Percentiles rank a stretch among this genome's conserved stretches.
These are phyloP conservation scores for Suillus lakei DNA, from an alignment of 768 basidiomycete genomes.

Conservation along the genomic window DNA sequence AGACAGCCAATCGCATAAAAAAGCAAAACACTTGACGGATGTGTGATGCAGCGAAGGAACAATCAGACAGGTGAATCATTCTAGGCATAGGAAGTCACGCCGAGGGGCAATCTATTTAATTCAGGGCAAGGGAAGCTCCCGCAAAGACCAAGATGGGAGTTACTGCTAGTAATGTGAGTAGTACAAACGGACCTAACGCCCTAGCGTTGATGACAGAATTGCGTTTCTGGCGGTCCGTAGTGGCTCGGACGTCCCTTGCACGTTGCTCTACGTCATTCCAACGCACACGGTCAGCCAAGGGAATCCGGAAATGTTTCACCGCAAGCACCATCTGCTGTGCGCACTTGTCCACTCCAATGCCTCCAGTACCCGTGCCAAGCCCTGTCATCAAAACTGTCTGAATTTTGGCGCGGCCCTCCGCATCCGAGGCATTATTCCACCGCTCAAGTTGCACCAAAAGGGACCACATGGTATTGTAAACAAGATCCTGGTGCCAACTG, in stretches of 20 bases:
- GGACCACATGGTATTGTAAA: conserved; percentile 40
- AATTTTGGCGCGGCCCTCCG: neutral
- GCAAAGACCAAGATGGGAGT: neutral
- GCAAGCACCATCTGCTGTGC: conserved; percentile 12
- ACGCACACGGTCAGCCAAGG: neutral
- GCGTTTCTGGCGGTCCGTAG: neutral
- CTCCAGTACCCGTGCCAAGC: conserved; percentile 10
- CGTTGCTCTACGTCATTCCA: neutral
- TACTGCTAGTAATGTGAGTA: neutral
- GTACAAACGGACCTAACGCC: neutral
- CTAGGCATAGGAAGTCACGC: neutral
- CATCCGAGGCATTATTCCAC: conserved; percentile 23
- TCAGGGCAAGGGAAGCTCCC: conserved; percentile 2
- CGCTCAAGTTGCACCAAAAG: conserved; percentile 29
- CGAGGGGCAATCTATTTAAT: neutral
- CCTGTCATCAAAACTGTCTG: conserved; percentile 12
- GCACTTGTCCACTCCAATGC: conserved; percentile 7
- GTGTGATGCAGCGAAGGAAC: neutral
- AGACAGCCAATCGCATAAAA: neutral
- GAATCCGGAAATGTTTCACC: conserved; percentile 8
- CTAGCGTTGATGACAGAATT: neutral
- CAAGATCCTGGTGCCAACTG: conserved; percentile 37
- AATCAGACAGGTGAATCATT: conserved; percentile 2
- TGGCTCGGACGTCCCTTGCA: neutral
- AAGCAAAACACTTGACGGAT: neutral